phyloP scores from a whole-genome alignment of 1,284 basidiomycete genomes.

The Coriolopsis trogii region DNA sequence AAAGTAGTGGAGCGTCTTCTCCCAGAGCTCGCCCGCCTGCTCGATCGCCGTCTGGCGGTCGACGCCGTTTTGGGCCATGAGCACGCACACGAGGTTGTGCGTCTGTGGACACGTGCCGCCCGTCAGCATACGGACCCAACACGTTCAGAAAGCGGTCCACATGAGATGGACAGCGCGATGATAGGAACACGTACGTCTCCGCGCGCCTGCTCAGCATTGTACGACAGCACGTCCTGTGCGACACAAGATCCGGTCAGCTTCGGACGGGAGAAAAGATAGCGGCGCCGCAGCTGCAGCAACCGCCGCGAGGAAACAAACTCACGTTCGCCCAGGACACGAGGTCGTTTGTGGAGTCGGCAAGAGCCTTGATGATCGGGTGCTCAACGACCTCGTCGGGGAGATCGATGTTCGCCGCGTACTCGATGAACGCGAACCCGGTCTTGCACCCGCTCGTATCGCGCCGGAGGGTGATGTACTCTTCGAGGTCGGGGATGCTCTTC shows the following conservation, averaged over 20 bases:
- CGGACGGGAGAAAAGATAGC: not conserved
- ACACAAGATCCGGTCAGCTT: slow-evolving; percentile 8
- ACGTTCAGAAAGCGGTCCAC: too few relatives aligned
- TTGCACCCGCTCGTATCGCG: slow-evolving; percentile 46
- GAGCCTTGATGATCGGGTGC: slow-evolving; percentile 41
- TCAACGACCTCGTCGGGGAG: slow-evolving; percentile 44
- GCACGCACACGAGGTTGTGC: slow-evolving; percentile 45
- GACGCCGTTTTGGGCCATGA: slow-evolving; percentile 45
- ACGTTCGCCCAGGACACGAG: slow-evolving; percentile 47
- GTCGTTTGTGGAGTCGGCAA: slow-evolving; percentile 39
- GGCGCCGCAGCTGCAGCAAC: too few relatives aligned
- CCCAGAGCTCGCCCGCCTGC: slow-evolving; percentile 92
- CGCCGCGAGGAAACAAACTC: slow-evolving; percentile 19
- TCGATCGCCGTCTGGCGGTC: slow-evolving; percentile 83
- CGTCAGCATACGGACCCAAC: slow-evolving; percentile 1
- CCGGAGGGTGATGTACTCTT: slow-evolving; percentile 43
- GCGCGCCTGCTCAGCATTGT: slow-evolving; percentile 45
- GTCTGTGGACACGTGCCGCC: slow-evolving; percentile 28
- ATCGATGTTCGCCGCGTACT: slow-evolving; percentile 38
- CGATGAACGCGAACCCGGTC: slow-evolving; percentile 43
- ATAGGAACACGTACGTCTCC: slow-evolving; percentile 41
- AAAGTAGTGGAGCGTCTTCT: slow-evolving; percentile 54
- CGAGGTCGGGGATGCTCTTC: slow-evolving; percentile 36
- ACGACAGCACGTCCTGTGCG: slow-evolving; percentile 43
- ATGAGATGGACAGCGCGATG: not conserved